phyloP scores from a whole-genome alignment of 164 flowering plant genomes.

The Piper betle region DNA sequence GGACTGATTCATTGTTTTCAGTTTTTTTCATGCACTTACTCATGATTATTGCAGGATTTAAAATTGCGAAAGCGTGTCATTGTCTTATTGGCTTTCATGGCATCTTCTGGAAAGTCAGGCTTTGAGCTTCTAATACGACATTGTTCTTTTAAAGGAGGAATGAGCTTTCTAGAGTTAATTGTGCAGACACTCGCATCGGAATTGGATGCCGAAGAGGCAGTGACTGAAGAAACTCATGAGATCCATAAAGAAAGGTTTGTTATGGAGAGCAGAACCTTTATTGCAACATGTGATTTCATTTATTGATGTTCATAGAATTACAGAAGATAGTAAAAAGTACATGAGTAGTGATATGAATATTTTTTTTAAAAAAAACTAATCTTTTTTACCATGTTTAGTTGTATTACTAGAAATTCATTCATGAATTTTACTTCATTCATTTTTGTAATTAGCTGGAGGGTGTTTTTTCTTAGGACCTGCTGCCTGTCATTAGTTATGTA shows the following conservation, averaged over 20 bases:
- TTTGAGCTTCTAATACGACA: constrained; percentile 41
- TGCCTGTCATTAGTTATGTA: no score
- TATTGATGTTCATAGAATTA: neutral
- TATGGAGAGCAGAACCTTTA: neutral
- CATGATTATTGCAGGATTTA: constrained; percentile 45
- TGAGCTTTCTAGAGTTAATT: constrained; percentile 45
- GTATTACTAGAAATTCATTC: no score
- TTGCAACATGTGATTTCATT: neutral
- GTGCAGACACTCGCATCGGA: constrained; percentile 49
- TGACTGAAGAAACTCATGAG: constrained; percentile 21
- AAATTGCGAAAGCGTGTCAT: constrained; percentile 57
- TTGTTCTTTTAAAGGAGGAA: constrained; percentile 18
- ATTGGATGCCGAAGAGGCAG: constrained; percentile 38
- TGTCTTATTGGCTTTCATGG: constrained; percentile 55
- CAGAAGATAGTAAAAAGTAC: no score
- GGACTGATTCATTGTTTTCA: no score
- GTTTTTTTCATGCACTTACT: neutral
- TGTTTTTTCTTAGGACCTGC: no score
- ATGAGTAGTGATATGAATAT: no score
- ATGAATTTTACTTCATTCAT: no score
- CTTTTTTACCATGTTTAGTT: no score
- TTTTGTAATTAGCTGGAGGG: no score
- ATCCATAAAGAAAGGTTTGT: constrained; percentile 50
- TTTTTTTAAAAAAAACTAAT: no score
- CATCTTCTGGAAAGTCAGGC: constrained; percentile 67